Percentiles rank a stretch among this genome's conserved stretches.
Evolutionary conservation across 805 yeast species (phyloP).

Genomic region (Nakazawaea sp.): DNA sequence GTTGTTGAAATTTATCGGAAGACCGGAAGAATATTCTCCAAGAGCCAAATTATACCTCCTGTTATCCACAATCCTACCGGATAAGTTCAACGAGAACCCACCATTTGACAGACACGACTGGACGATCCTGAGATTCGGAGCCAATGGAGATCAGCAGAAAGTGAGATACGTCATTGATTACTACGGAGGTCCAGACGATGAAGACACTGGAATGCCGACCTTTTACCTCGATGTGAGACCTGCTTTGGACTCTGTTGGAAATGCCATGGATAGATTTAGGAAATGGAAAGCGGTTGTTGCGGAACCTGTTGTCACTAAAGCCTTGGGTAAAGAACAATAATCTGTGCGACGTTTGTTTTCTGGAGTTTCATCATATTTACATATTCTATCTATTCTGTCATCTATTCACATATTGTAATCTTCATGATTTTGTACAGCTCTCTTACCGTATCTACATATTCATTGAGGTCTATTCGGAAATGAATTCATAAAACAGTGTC

Average conservation of each 20-base stretch:
- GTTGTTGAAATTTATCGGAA: constrained; percentile 80
- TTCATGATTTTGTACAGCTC: no score
- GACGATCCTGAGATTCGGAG: constrained; percentile 74
- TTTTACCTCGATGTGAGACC: constrained; percentile 94
- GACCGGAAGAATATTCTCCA: constrained; percentile 84
- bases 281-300: constrained; percentile 44
- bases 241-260: constrained; percentile 66
- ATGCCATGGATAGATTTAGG: constrained; percentile 60
- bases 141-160: constrained; percentile 22
- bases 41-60: constrained; percentile 66
- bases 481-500: no score
- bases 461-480: no score
- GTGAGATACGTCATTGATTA: constrained; percentile 94
- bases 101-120: constrained; percentile 99
- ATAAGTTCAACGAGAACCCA: constrained; percentile 62
- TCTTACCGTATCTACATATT: no score
- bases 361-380: no score
- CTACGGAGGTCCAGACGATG: constrained; percentile 92
- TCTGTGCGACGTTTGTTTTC: not conserved
- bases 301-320: constrained; percentile 59
- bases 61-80: constrained; percentile 68
- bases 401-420: no score
- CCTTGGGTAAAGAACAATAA: constrained; percentile 45
- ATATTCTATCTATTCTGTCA: no score
- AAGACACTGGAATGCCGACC: constrained; percentile 79